Percentiles rank a stretch among this genome's conserved stretches.
phyloP scores from a whole-genome alignment of 2,329 filamentous ascomycete species.

The Erysiphe pulchra region DNA sequence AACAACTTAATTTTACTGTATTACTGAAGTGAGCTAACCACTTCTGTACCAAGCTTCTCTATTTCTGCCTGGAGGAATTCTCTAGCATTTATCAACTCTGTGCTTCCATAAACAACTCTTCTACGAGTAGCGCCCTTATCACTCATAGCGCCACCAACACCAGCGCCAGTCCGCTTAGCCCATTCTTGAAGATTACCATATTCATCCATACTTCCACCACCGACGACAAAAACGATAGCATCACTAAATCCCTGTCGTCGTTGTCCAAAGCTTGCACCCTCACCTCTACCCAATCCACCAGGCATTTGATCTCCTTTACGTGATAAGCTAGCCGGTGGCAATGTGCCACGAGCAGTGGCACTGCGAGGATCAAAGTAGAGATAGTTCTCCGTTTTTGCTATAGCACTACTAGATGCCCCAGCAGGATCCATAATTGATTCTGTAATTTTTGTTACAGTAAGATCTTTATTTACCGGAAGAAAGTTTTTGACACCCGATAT shows the following conservation, averaged over 20 bases:
- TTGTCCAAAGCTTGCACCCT: slow-evolving; percentile 71
- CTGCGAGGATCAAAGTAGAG: slow-evolving; percentile 92
- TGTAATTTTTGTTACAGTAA: slow-evolving; percentile 92
- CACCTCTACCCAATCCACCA: slow-evolving; percentile 28
- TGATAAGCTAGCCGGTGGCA: slow-evolving; percentile 50
- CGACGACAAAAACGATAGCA: slow-evolving; percentile 81
- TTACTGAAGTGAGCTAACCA: background rate
- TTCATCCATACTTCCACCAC: slow-evolving; percentile 95
- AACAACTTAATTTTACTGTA: no score
- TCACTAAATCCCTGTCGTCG: slow-evolving; percentile 71
- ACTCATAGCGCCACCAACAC: slow-evolving; percentile 17
- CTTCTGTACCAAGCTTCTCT: slow-evolving; percentile 33
- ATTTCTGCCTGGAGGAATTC: slow-evolving; percentile 40
- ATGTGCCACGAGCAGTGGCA: slow-evolving; percentile 73
- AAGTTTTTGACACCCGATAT: slow-evolving; percentile 97
- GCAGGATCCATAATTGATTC: slow-evolving; percentile 95
- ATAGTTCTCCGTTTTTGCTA: slow-evolving; percentile 89
- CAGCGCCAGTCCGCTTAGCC: slow-evolving; percentile 50
- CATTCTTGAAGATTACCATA: slow-evolving; percentile 95
- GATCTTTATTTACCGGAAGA: slow-evolving; percentile 80
- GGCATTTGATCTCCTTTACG: slow-evolving; percentile 20
- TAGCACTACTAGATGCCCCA: slow-evolving; percentile 68
- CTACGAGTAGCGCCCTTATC: slow-evolving; percentile 38
- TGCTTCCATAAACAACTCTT: slow-evolving; percentile 83
- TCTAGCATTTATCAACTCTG: slow-evolving; percentile 46